A percentile compares a stretch with the other conserved stretches of the same genome.
These are phyloP conservation scores for Diutina mesorugosa DNA, from an alignment of 1,139 yeast genomes.

Conservation along the genomic window DNA sequence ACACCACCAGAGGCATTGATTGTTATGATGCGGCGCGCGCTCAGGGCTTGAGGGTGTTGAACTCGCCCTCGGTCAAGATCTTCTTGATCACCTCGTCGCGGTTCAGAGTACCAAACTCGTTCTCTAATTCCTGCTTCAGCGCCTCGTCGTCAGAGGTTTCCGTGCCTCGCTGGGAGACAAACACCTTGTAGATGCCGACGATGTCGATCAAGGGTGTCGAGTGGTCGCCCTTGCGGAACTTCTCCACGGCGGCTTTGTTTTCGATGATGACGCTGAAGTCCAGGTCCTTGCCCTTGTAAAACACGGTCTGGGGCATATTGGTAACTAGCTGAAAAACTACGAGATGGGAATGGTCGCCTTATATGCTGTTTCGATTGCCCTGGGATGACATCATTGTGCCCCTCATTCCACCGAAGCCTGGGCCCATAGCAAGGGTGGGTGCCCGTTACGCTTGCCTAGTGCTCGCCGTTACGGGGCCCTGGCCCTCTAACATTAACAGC, in stretches of 20 bases:
- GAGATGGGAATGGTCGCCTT: no score
- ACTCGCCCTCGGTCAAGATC: constrained; percentile 45
- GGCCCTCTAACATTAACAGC: no score
- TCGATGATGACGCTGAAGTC: constrained; percentile 61
- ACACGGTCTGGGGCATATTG: constrained; percentile 22
- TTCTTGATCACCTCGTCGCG: constrained; percentile 37
- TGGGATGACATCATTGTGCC: no score
- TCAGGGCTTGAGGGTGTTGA: background rate
- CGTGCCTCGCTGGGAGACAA: constrained; percentile 46
- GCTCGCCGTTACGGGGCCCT: no score
- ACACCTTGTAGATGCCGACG: constrained; percentile 54
- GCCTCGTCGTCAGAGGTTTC: constrained; percentile 68
- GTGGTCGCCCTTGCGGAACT: constrained; percentile 37
- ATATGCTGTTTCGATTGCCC: no score
- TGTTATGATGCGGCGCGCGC: background rate
- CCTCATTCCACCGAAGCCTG: no score
- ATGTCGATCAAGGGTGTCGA: constrained; percentile 51
- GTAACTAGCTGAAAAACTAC: no score
- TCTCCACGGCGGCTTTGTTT: constrained; percentile 32
- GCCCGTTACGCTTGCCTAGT: no score
- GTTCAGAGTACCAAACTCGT: constrained; percentile 47
- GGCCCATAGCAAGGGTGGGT: no score
- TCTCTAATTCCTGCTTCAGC: constrained; percentile 47
- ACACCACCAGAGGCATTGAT: background rate
- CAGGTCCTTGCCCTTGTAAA: constrained; percentile 49